Percentiles rank a stretch among this genome's conserved stretches.
phyloP scores from a whole-genome alignment of 179 eudicot genomes.

The Camellia oleifera region DNA sequence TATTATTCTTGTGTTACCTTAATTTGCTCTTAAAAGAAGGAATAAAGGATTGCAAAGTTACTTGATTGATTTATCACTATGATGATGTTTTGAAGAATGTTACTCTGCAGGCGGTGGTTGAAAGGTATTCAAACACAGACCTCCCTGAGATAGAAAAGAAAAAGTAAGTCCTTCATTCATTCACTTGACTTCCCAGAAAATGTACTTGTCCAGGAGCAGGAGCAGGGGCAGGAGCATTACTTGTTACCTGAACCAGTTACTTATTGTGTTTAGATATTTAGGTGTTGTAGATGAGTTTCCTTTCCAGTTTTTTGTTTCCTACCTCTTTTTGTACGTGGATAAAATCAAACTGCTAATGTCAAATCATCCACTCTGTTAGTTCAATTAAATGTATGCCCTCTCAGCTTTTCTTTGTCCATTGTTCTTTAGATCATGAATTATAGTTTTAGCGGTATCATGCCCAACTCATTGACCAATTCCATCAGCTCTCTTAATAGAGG shows the following conservation, averaged over 20 bases:
- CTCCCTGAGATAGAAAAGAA: constrained; percentile 90
- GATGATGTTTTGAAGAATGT: neutral
- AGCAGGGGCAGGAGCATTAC: neutral
- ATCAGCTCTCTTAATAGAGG: neutral
- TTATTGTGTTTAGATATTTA: neutral
- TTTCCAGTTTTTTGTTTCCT: neutral
- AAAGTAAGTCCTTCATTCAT: constrained; percentile 51
- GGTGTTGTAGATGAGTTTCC: neutral
- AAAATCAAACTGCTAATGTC: neutral
- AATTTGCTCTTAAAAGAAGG: neutral
- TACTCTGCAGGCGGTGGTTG: constrained; percentile 72
- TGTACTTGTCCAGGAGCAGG: neutral
- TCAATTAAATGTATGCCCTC: neutral
- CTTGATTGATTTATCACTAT: neutral
- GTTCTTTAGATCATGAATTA: neutral
- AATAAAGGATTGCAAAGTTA: neutral
- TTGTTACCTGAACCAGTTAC: neutral
- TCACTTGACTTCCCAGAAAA: neutral
- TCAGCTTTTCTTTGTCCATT: neutral
- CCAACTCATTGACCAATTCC: neutral
- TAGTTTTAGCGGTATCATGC: neutral
- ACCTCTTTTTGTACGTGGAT: neutral
- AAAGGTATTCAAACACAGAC: constrained; percentile 71
- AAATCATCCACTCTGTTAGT: neutral
- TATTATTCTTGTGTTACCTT: neutral